These are phyloP conservation scores for Pseudogymnoascus pannorum DNA, from an alignment of 2,329 filamentous ascomycete species.

Conservation along the genomic window DNA sequence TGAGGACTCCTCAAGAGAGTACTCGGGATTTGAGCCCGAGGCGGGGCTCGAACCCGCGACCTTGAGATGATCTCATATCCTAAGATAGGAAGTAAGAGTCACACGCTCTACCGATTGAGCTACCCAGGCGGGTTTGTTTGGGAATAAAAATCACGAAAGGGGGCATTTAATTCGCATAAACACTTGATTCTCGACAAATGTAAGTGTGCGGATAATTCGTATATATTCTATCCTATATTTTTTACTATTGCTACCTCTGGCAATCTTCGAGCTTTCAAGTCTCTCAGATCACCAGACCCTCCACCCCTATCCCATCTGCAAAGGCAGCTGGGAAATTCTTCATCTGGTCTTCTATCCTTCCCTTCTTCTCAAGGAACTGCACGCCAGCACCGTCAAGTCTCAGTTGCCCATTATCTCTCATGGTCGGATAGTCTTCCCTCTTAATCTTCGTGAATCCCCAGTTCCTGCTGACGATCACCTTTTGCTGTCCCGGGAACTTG, in stretches of 20 bases:
- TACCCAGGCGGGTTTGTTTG: slow-evolving; percentile 29
- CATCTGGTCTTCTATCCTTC: slow-evolving; percentile 78
- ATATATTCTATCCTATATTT: slow-evolving; percentile 7
- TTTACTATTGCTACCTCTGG: slow-evolving; percentile 4
- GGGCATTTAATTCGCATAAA: background rate
- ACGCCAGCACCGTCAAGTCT: slow-evolving; percentile 99
- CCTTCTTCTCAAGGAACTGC: slow-evolving; percentile 96
- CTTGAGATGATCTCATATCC: slow-evolving; percentile 8
- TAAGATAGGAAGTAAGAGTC: slow-evolving; percentile 43
- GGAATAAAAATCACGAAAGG: background rate
- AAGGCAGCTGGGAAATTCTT: slow-evolving; percentile 93
- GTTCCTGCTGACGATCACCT: slow-evolving; percentile 99
- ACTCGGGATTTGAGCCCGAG: slow-evolving; percentile 6
- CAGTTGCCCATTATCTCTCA: slow-evolving; percentile 88
- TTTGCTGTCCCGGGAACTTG: slow-evolving; percentile 99
- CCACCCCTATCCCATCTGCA: slow-evolving; percentile 27
- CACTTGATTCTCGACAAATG: background rate
- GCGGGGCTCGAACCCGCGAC: slow-evolving; percentile 7
- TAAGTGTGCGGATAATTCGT: background rate
- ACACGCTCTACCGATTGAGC: slow-evolving; percentile 68
- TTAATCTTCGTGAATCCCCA: slow-evolving; percentile 99
- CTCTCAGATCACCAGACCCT: background rate
- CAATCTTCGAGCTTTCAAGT: background rate
- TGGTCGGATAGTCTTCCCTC: slow-evolving; percentile 93
- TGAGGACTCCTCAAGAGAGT: background rate